Conservation (phyloP, 441 rosid genomes). For the Biscutella laevigata region DNA sequence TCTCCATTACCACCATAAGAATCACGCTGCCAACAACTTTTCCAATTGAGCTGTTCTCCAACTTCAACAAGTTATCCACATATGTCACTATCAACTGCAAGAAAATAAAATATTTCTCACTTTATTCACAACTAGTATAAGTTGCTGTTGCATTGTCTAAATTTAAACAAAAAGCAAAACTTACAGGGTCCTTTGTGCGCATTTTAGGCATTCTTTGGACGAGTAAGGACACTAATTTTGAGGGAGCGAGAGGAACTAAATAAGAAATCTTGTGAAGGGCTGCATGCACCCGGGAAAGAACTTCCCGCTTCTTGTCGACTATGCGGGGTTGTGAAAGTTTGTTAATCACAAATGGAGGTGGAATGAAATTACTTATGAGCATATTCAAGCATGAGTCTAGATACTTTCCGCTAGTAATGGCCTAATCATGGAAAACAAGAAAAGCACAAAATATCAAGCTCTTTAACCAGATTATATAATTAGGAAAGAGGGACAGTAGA, state of each 20-base stretch:
- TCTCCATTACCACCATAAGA: conserved; percentile 55
- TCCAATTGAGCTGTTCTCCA: conserved; percentile 63
- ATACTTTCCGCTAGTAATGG: conserved; percentile 59
- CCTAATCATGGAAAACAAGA: conserved; percentile 33
- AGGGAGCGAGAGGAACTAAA: conserved; percentile 68
- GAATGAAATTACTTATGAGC: conserved; percentile 66
- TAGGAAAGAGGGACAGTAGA: not conserved
- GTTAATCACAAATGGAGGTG: conserved; percentile 39
- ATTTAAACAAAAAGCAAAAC: conserved; percentile 19
- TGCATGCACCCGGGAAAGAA: conserved; percentile 57
- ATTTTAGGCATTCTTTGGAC: conserved; percentile 45
- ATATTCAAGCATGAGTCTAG: conserved; percentile 54
- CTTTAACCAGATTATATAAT: not conserved
- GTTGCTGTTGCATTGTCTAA: not conserved
- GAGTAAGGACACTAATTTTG: conserved; percentile 43
- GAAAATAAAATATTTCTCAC: not conserved
- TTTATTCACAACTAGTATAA: not conserved
- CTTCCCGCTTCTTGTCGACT: conserved; percentile 46
- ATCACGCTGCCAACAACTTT: conserved; percentile 58
- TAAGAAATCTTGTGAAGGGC: conserved; percentile 43
- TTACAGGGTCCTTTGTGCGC: conserved; percentile 44
- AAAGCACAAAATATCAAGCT: not conserved
- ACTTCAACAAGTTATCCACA: conserved; percentile 65
- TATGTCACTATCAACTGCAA: conserved; percentile 39
- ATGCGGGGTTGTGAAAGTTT: conserved; percentile 34